A percentile compares a stretch with the other conserved stretches of the same genome.
Conservation (phyloP, 805 yeast species). For the Cephaloascus fragrans region DNA sequence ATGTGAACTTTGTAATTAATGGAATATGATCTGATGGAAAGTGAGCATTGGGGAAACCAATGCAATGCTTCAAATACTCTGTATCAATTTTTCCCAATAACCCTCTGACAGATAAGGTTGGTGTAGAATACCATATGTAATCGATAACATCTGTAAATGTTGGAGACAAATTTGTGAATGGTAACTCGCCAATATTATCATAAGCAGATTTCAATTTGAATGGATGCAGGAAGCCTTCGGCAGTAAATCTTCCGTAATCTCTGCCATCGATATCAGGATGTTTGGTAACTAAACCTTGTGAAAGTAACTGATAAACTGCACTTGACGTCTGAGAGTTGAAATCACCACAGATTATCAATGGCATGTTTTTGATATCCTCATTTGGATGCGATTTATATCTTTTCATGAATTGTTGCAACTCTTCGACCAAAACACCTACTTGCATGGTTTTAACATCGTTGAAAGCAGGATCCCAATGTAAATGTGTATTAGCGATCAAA, state of each 20-base stretch:
- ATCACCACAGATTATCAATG: slow-evolving; percentile 90
- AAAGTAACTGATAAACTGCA: slow-evolving; percentile 86
- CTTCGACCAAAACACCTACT: slow-evolving; percentile 85
- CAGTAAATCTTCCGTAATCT: slow-evolving; percentile 86
- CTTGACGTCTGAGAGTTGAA: slow-evolving; percentile 81
- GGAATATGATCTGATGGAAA: slow-evolving; percentile 94
- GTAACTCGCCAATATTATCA: slow-evolving; percentile 75
- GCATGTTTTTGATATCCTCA: slow-evolving; percentile 49
- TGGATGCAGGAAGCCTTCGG: slow-evolving; percentile 76
- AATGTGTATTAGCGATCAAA: slow-evolving; percentile 80
- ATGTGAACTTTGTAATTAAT: slow-evolving; percentile 68
- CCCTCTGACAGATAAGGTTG: slow-evolving; percentile 74
- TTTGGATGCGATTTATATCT: slow-evolving; percentile 35
- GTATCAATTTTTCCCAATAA: slow-evolving; percentile 76
- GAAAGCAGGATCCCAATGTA: slow-evolving; percentile 97
- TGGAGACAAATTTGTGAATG: slow-evolving; percentile 93
- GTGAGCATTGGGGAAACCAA: slow-evolving; percentile 91
- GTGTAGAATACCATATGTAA: slow-evolving; percentile 89
- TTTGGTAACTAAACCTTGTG: slow-evolving; percentile 68
- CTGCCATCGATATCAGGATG: slow-evolving; percentile 80
- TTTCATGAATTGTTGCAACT: slow-evolving; percentile 59
- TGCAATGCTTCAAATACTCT: slow-evolving; percentile 62
- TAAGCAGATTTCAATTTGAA: slow-evolving; percentile 82
- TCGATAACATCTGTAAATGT: slow-evolving; percentile 89
- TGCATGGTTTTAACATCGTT: slow-evolving; percentile 96